Evolutionary conservation across 306 rosid species (phyloP), one percentile per base, ranked within the genome.

Genomic region (Ormosia emarginata): DNA sequence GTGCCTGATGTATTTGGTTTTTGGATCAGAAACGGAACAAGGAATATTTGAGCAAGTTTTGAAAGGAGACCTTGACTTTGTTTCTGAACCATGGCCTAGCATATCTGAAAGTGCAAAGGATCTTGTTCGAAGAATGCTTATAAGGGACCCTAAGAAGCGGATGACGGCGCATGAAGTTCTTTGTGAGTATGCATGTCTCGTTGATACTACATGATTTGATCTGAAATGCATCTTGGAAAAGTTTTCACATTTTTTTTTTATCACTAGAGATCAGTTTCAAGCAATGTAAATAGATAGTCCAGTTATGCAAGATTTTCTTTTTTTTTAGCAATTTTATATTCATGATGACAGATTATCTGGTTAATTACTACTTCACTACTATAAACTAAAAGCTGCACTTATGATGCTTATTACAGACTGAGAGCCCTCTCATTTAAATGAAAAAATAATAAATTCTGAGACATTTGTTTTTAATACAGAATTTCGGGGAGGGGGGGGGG

Each of bases 31-130:
- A 87, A 85, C 93, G 83, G 98, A 95, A 86, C 93, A 90, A 84
- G 98, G 97, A 83, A 95, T 95, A 84, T 93, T 95, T 92, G 95
- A 93, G 89, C 97, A 93, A 88, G 99, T 95, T 87, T 89, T 95
- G 76, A 92, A 86, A 87, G 98, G 98, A 0, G 94, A 95, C 4
- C 99, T 92, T 63, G 98, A 95, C 87, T 93, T 93, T 80, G 47
- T 82, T 37, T 93, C 99, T 82, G 99, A 95, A 78, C 99, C 99
- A 15, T 95, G 99, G 98, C 99, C 99, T 11, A 89, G 78, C 71
- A 92, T 95, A 88, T 93, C 99, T 8, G 93, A 85, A 33, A 81
- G 94, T 57, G 99, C 97, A 58, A 93, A 95, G 87, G 99, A 93
- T 83, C 90, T 95, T 85, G 94, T 95, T 82, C 90, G 88, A 67